phyloP scores from a whole-genome alignment of 257 asterid genomes.

The Parsonsia alboflavescens region DNA sequence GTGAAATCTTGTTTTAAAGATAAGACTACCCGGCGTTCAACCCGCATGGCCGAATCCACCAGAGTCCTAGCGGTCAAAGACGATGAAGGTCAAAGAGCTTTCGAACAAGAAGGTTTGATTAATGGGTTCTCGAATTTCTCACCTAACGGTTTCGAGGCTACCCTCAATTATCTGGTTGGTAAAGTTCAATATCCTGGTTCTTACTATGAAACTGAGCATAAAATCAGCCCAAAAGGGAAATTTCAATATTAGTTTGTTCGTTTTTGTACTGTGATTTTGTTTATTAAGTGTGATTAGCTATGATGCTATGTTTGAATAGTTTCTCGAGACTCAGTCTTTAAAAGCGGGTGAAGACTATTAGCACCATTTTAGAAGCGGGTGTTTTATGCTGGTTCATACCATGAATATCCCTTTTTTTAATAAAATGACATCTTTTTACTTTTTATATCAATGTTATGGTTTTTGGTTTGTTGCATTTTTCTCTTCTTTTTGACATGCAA shows the following conservation, averaged over 20 bases:
- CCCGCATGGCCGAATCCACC: constrained; percentile 23
- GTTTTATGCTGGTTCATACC: neutral
- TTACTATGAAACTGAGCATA: neutral
- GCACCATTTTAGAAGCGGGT: neutral
- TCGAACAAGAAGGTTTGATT: constrained; percentile 50
- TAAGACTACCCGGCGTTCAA: constrained; percentile 7
- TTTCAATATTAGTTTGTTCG: neutral
- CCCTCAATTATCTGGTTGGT: constrained; percentile 55
- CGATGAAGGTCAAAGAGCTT: constrained; percentile 25
- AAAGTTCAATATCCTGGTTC: neutral
- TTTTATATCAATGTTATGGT: too few relatives aligned
- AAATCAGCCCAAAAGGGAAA: neutral
- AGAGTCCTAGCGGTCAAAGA: constrained; percentile 11
- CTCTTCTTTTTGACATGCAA: neutral
- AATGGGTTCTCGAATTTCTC: constrained; percentile 24
- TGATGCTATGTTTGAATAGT: neutral
- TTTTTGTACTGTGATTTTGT: neutral
- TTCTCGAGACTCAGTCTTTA: neutral
- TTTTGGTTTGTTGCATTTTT: neutral
- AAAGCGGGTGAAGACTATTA: neutral
- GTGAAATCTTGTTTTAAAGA: constrained; percentile 25
- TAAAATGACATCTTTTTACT: neutral
- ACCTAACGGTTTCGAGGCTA: constrained; percentile 42
- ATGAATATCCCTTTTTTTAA: neutral
- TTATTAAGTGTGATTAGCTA: neutral